These are phyloP conservation scores for Aspergillus latus DNA, from an alignment of 2,329 filamentous ascomycete genomes.

Conservation along the genomic window DNA sequence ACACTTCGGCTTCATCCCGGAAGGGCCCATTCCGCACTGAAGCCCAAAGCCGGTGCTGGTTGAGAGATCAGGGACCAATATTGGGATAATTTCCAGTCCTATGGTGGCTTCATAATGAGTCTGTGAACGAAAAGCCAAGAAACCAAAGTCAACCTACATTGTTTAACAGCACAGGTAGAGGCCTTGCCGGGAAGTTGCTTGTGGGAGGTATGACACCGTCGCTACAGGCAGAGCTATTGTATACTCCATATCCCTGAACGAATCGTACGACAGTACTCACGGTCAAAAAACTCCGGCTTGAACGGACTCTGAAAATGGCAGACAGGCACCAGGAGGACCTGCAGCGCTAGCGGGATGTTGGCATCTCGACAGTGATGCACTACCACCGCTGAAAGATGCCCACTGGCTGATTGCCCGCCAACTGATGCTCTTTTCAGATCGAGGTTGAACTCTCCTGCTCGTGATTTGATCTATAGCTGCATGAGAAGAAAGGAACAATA, in stretches of 20 bases:
- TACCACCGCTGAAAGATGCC: constrained; percentile 41
- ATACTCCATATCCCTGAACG: constrained; percentile 42
- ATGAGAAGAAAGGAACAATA: constrained; percentile 6
- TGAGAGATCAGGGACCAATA: constrained; percentile 37
- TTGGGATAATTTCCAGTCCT: constrained; percentile 48
- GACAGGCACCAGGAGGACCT: constrained; percentile 40
- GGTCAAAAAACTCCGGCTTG: constrained; percentile 34
- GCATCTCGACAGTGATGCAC: constrained; percentile 41
- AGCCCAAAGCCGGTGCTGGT: constrained; percentile 41
- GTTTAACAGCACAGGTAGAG: constrained; percentile 34
- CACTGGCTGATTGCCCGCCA: constrained; percentile 43
- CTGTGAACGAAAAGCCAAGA: neutral
- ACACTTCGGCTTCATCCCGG: constrained; percentile 44
- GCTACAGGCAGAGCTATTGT: constrained; percentile 36
- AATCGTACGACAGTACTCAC: constrained; percentile 38
- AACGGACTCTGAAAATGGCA: constrained; percentile 40
- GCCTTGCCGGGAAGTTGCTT: constrained; percentile 39
- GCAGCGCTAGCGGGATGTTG: constrained; percentile 36
- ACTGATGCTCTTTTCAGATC: constrained; percentile 37
- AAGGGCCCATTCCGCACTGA: constrained; percentile 44
- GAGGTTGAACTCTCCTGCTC: constrained; percentile 36
- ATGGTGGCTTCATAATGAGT: constrained; percentile 13
- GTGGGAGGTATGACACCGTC: constrained; percentile 42
- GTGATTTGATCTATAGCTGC: constrained; percentile 29
- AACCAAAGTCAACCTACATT: constrained; percentile 30